Base-by-base conservation (phyloP, 2,329 filamentous ascomycete genomes). In the Trichophaea hybrida region DNA sequence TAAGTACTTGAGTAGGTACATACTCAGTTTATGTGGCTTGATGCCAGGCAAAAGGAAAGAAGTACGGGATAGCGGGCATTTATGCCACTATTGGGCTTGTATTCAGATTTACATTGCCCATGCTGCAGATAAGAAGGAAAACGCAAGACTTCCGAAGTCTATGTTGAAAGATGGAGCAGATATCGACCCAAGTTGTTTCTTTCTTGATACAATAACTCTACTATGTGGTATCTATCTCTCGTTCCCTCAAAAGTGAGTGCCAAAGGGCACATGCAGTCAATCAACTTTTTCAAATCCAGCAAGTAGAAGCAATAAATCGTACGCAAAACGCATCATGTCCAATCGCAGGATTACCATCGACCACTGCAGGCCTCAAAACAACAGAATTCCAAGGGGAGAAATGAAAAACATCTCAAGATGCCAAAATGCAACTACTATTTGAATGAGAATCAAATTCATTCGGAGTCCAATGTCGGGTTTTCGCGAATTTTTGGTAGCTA, bases 281-380 rank as follows among this genome's bases (percentile, higher is more conserved):
- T 17, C n/a, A 50, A 50, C 48, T 17, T 50, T 50, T 32, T 12
- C 48, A 50, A 50, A 46, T 46, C 48, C 48, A 50, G 48, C 48
- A 17, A 50, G 15, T 50, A 50, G 31, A 17, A 50, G 48, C 48
- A 50, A 50, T 17, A 50, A 50, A 50, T 50, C 31, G 48, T 50
- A 50, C 31, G 5, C 24, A 46, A 13, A 46, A 46, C n/a, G 24
- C n/a, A n/a, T 13, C 40, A 46, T 46, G 40, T 46, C 40, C n/a
- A 6, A 46, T 46, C 40, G 5, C 40, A 17, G 40, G n/a, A n/a
- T n/a, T 17, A 13, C 24, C 24, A 13, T n/a, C 24, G n/a, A 46
- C 40, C 40, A n/a, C n/a, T 46, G 40, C 24, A 13, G 34, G 24
- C 32, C 34, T 35, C 50, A 53, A 53, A 53, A 53, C 31, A 53